A percentile compares a stretch with the other conserved stretches of the same genome.
phyloP scores from a whole-genome alignment of 768 basidiomycete genomes.

The Clavaria fumosa region DNA sequence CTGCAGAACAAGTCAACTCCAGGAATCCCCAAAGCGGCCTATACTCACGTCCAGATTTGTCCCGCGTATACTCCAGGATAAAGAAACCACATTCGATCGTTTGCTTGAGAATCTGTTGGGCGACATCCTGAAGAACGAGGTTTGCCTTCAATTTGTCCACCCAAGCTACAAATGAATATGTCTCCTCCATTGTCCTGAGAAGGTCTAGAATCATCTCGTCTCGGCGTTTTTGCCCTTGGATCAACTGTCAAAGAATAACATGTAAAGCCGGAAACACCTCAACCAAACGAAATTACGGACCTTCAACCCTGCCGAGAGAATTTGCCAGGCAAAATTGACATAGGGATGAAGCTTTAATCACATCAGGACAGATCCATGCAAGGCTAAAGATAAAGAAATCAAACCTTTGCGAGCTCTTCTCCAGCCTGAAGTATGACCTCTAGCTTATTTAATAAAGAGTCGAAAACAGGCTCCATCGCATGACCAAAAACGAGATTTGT shows the following conservation, averaged over 20 bases:
- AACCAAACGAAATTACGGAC: not conserved
- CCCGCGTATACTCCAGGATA: constrained; percentile 20
- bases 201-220: not conserved
- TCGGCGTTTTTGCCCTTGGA: not conserved
- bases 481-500: too few relatives aligned
- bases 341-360: not conserved
- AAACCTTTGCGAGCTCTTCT: not conserved
- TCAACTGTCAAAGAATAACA: not conserved
- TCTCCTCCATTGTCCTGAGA: not conserved
- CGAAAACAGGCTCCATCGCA: too few relatives aligned
- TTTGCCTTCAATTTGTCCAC: constrained; percentile 15
- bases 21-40: not conserved
- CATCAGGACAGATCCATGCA: not conserved
- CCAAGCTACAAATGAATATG: constrained; percentile 18
- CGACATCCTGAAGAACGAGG: constrained; percentile 17
- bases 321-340: not conserved
- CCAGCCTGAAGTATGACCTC: not conserved
- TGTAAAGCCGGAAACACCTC: not conserved
- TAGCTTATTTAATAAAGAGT: too few relatives aligned
- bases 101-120: constrained; percentile 16
- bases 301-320: not conserved
- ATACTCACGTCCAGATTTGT: constrained; percentile 19
- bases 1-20: constrained; percentile 1
- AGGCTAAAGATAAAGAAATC: not conserved
- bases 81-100: constrained; percentile 24